phyloP scores from a whole-genome alignment of 2,329 filamentous ascomycete genomes.

The Septoria linicola region DNA sequence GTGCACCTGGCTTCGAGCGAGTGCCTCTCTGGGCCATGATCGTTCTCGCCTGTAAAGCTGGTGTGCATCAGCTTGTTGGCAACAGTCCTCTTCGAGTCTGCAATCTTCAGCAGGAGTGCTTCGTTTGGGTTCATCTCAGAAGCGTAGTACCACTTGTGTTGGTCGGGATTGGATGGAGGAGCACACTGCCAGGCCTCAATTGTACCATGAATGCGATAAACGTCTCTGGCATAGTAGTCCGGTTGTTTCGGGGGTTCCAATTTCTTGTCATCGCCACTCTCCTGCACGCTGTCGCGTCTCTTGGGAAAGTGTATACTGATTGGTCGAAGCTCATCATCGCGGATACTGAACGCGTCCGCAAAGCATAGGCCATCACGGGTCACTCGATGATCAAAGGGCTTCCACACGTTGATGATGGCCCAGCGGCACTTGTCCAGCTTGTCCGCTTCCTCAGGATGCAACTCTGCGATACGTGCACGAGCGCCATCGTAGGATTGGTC shows the following conservation, averaged over 20 bases:
- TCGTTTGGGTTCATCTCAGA: slow-evolving; percentile 10
- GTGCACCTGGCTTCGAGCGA: slow-evolving; percentile 10
- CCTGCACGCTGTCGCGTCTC: neutral
- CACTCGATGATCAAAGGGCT: slow-evolving; percentile 18
- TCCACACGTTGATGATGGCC: slow-evolving; percentile 49
- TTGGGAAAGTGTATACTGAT: slow-evolving; percentile 39
- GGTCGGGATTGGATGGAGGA: neutral
- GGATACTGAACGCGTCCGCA: slow-evolving; percentile 20
- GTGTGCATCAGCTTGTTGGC: neutral
- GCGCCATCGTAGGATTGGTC: slow-evolving; percentile 54
- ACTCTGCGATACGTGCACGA: neutral
- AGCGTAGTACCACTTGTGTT: slow-evolving; percentile 11
- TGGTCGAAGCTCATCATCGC: slow-evolving; percentile 52
- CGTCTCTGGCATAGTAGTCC: neutral
- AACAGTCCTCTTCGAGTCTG: slow-evolving; percentile 1
- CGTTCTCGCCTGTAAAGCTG: neutral
- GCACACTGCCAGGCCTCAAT: slow-evolving; percentile 1
- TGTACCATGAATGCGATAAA: neutral
- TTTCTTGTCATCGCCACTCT: neutral
- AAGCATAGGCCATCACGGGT: slow-evolving; percentile 23
- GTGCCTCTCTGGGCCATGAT: slow-evolving; percentile 9
- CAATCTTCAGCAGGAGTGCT: slow-evolving; percentile 8
- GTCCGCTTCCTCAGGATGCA: neutral
- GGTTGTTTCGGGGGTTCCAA: neutral
- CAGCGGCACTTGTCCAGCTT: neutral